Percentiles rank a stretch among this genome's conserved stretches.
These are phyloP conservation scores for Kwoniella sp. DNA, from an alignment of 768 basidiomycete genomes.

Conservation along the genomic window DNA sequence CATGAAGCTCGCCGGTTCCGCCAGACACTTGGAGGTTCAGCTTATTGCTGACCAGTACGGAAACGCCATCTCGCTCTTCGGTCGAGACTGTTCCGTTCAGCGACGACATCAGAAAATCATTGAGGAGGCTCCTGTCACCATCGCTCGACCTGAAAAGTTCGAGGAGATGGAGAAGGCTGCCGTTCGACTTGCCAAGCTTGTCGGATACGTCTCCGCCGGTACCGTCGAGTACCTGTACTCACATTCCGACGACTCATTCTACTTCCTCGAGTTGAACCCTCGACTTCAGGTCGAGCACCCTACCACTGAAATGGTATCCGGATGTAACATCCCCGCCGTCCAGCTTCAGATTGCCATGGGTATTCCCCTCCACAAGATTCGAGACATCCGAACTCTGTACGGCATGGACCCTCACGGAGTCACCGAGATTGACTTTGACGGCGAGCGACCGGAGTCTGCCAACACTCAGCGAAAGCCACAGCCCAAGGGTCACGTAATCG, in stretches of 20 bases:
- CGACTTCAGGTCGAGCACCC: constrained; percentile 99
- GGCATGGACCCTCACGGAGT: constrained; percentile 84
- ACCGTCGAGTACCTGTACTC: constrained; percentile 99
- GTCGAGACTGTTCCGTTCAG: constrained; percentile 98
- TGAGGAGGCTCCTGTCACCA: constrained; percentile 98
- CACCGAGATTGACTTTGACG: constrained; percentile 95
- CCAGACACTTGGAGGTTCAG: constrained; percentile 96
- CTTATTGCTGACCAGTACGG: constrained; percentile 98
- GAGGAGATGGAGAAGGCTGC: constrained; percentile 98
- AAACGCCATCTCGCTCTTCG: constrained; percentile 96
- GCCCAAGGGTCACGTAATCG: constrained; percentile 97
- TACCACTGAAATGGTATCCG: constrained; percentile 99
- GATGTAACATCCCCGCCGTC: constrained; percentile 94
- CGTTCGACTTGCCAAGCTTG: constrained; percentile 96
- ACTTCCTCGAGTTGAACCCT: constrained; percentile 97
- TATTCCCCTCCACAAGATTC: constrained; percentile 87
- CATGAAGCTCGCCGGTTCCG: constrained; percentile 98
- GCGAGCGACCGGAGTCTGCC: constrained; percentile 79
- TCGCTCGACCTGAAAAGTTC: constrained; percentile 84
- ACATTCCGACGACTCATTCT: constrained; percentile 86
- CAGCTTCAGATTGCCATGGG: constrained; percentile 99
- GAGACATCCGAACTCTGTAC: constrained; percentile 91
- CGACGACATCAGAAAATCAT: constrained; percentile 99
- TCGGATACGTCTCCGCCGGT: constrained; percentile 97
- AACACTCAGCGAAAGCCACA: constrained; percentile 88